Conservation (phyloP, 305 asterid species). For the Withania somnifera region DNA sequence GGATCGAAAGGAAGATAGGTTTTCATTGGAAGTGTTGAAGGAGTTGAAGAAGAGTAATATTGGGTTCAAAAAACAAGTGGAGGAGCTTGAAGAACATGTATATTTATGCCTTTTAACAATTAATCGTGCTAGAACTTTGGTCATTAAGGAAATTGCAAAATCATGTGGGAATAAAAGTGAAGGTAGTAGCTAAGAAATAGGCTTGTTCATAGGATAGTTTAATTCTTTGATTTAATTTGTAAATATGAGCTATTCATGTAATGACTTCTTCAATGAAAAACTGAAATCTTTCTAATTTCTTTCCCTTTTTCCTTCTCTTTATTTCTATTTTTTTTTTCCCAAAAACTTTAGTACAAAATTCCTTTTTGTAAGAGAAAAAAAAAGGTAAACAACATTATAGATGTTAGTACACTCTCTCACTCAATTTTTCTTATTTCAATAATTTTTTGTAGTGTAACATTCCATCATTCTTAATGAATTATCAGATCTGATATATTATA, state of each 20-base stretch:
- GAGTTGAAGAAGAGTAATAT: slow-evolving; percentile 43
- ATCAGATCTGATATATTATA: no score
- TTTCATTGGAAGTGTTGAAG: slow-evolving; percentile 35
- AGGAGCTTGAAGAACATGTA: slow-evolving; percentile 74
- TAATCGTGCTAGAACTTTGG: slow-evolving; percentile 57
- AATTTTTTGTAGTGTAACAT: no score
- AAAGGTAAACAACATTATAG: no score
- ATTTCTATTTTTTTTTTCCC: background rate
- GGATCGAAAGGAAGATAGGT: slow-evolving; percentile 45
- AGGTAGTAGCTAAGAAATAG: background rate
- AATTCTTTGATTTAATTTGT: slow-evolving; percentile 11
- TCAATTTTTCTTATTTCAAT: no score
- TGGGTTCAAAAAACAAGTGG: slow-evolving; percentile 50
- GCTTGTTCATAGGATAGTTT: background rate
- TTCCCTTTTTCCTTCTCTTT: background rate
- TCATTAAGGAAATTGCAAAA: slow-evolving; percentile 43
- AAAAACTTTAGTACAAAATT: no score
- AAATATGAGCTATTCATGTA: background rate
- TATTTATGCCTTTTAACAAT: slow-evolving; percentile 65
- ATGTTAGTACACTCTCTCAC: no score
- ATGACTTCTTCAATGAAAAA: background rate
- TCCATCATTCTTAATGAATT: no score
- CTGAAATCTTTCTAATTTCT: background rate
- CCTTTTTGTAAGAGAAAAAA: no score
- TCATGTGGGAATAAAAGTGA: slow-evolving; percentile 3